phyloP scores from a whole-genome alignment of 257 asterid species.

The Phtheirospermum japonicum region DNA sequence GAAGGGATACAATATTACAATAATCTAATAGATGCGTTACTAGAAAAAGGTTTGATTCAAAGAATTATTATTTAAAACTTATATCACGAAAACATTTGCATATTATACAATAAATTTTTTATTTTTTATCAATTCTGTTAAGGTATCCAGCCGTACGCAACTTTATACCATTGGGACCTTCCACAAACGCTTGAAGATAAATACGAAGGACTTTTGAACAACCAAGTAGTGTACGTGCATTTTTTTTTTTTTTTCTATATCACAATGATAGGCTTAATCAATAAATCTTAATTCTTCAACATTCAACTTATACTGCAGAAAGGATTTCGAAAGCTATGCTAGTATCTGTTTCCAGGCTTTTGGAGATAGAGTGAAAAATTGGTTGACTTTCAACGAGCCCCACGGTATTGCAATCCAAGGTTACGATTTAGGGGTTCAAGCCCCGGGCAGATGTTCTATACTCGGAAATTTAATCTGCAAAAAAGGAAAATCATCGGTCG shows the following conservation, averaged over 20 bases:
- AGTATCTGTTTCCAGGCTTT: conserved; percentile 66
- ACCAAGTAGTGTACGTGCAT: conserved; percentile 55
- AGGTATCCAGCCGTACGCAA: conserved; percentile 78
- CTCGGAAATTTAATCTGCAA: conserved; percentile 62
- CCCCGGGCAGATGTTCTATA: conserved; percentile 88
- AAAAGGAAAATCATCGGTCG: conserved; percentile 66
- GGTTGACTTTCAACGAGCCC: conserved; percentile 96
- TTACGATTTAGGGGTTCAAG: conserved; percentile 73
- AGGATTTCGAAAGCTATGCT: conserved; percentile 69
- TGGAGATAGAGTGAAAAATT: conserved; percentile 77
- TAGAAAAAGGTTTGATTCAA: conserved; percentile 50
- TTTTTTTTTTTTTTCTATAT: too few species aligned
- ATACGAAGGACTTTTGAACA: conserved; percentile 61
- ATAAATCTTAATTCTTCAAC: not conserved
- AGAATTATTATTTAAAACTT: not conserved
- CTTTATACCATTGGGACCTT: conserved; percentile 89
- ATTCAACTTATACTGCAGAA: conserved; percentile 37
- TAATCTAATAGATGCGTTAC: conserved; percentile 63
- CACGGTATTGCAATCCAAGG: conserved; percentile 79
- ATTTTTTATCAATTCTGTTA: not conserved
- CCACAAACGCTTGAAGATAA: conserved; percentile 70
- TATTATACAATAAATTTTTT: not conserved
- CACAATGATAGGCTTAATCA: too few species aligned
- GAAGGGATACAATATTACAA: conserved; percentile 78
- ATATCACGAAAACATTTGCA: not conserved